Conservation (phyloP, 176 grass and related monocot species). For the Eragrostis curvula region DNA sequence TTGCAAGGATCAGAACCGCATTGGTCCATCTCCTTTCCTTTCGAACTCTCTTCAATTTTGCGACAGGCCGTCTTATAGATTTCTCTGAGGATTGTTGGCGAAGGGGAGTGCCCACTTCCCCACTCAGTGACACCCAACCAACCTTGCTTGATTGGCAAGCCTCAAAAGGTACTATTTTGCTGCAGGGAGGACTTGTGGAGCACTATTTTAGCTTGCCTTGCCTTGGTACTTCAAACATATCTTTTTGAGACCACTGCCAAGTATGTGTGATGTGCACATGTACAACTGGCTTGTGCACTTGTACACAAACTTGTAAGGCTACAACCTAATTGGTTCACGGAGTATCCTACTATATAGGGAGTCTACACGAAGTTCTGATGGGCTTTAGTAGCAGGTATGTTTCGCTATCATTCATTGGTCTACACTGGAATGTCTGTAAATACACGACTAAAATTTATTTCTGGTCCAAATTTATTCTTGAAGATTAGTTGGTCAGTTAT, state of each 20-base stretch:
- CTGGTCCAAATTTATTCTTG: background rate
- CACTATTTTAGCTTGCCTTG: constrained; percentile 35
- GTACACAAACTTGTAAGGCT: constrained; percentile 37
- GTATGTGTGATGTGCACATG: constrained; percentile 43
- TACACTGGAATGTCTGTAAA: background rate
- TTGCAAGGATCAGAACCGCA: constrained; percentile 34
- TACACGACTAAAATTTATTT: background rate
- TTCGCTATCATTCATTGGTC: background rate
- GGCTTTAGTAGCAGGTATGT: background rate
- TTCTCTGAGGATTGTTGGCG: constrained; percentile 48
- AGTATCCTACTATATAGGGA: constrained; percentile 6
- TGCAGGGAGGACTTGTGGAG: constrained; percentile 44
- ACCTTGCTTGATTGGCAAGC: constrained; percentile 83
- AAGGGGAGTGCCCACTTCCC: constrained; percentile 55
- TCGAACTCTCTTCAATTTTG: constrained; percentile 34
- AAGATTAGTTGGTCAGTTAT: background rate
- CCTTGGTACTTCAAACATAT: constrained; percentile 53
- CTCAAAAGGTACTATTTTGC: constrained; percentile 42
- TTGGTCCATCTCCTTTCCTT: constrained; percentile 35
- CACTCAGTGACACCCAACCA: constrained; percentile 66
- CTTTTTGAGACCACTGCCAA: constrained; percentile 21
- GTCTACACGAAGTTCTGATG: constrained; percentile 11
- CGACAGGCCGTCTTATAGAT: constrained; percentile 55
- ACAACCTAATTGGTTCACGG: constrained; percentile 21
- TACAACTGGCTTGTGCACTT: constrained; percentile 30